Evolutionary conservation across 495 filamentous ascomycete genomes (phyloP), one percentile per base, ranked within the genome.

Genomic region (Podospora comata): DNA sequence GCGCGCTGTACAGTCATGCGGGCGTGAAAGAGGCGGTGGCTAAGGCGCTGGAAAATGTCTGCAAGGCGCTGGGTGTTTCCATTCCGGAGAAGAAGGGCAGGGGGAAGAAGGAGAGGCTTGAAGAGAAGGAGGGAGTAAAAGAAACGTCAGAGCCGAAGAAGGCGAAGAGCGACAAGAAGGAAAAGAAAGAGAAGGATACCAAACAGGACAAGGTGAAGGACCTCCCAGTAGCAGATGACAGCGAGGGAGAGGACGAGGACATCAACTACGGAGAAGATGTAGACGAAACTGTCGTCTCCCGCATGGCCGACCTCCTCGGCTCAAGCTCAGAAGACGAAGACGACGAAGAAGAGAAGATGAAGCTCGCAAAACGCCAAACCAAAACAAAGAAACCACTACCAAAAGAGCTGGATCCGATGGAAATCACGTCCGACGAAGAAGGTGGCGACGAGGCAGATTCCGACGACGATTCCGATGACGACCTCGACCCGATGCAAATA

Each of bases 1-100:
- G 91, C 68, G 85, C 91, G 68, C 78, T 99, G 62, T 96, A 85
- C 75, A 94, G 92, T 71, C 88, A 89, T 26, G 88, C 85, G 27
- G 85, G 88, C 2, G 91, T 95, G 16, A 89, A 90, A 80, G 86
- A 88, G 68, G 87, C 85, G 9, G 79, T 94, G 65, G 82, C 82
- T 30, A 82, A 84, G 65, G 83, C 89, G 0, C 76, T 97, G 69
- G 82, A 79, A 32, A 87, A 82, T 39, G 83, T 97, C 55, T 86
- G 87, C 70, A 79, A 77, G 59, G 79, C 87, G 26, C 74, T 96
- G 60, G 86, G 87, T 6, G 71, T 93, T 4, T 80, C 86, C 3
- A 82, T 85, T 20, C 77, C 76, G n/a, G 73, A 78, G 71, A 79
- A 77, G 74, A 79, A 75, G 66, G 72, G 57, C 39, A 73, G 67